Evolutionary conservation across 2,329 filamentous ascomycete genomes (phyloP).

Genomic region (Elsinoe ampelina): DNA sequence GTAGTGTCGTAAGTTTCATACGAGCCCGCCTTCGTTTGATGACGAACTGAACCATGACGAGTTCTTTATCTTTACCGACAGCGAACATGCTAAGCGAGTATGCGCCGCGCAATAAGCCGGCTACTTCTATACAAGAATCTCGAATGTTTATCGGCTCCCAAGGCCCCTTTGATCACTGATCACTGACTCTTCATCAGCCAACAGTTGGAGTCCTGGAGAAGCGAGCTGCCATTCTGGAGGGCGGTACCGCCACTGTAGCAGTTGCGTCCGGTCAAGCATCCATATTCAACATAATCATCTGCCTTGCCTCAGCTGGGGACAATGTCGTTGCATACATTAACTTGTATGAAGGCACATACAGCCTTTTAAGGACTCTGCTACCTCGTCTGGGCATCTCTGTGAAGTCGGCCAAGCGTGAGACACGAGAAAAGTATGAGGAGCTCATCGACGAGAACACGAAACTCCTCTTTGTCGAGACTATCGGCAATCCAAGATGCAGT

Average conservation of each 20-base stretch:
- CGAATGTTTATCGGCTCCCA: neutral
- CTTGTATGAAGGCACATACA: neutral
- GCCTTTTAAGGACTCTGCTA: neutral
- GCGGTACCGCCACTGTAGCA: neutral
- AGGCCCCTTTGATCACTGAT: neutral
- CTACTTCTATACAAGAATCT: neutral
- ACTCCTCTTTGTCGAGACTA: neutral
- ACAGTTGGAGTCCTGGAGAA: neutral
- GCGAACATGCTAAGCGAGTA: neutral
- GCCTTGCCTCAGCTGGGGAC: neutral
- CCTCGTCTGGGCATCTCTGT: neutral
- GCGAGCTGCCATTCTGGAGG: neutral
- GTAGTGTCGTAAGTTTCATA: constrained; percentile 32
- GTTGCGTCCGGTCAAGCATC: neutral
- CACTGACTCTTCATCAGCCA: neutral
- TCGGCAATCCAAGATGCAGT: neutral
- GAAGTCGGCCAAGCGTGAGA: neutral
- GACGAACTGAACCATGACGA: constrained; percentile 26
- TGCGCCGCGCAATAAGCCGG: neutral
- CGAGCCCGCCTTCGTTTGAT: neutral
- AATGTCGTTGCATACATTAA: neutral
- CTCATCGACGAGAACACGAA: neutral
- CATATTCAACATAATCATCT: neutral
- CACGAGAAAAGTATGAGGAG: neutral
- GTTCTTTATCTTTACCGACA: neutral